Base-by-base conservation (phyloP, 192 early-diverging fungal genomes). In the Coemansia sp. region DNA sequence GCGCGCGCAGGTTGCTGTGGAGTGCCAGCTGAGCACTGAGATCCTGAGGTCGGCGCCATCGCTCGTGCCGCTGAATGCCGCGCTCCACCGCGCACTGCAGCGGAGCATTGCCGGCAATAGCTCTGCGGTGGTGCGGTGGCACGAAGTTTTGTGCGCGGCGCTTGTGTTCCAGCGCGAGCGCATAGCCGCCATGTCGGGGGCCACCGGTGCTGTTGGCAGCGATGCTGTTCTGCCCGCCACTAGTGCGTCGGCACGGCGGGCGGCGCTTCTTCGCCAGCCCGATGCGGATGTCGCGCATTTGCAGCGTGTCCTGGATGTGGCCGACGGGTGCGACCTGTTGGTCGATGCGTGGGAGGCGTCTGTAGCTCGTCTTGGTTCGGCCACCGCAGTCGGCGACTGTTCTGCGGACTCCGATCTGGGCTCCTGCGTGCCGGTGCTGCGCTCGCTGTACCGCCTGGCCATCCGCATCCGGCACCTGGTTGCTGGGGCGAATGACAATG, bases 161-260 rank as follows among this genome's bases (percentile, higher is more conserved):
- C 61, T 76, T 7, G 20, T 69, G 61, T 77, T 82, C 62, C 48
- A 63, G 62, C 62, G 67, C 56, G 79, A 82, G 49, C 79, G 79
- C 48, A 39, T 53, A 13, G 22, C 61, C 5, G 32, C 42, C n/a
- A 32, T 32, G 32, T 32, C 32, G 32, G 32, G 32, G 2, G 11
- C 16, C 54, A 61, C 11, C n/a, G 49, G 0, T 32, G 56, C 39
- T 45, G 56, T 20, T 45, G 19, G 19, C 25, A n/a, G 25, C 40
- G 48, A 56, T 16, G 14, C 9, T 10, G 14, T 12, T 2, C 1
- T 5, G n/a, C 10, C 16, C 0, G 1, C 53, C n/a, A 51, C 54
- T 20, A 19, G 38, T 41, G 66, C 13, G 0, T 59, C 43, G 14
- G 55, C 50, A 45, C 79, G 73, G 56, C 64, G 72, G 53, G 55